Percentiles rank a stretch among this genome's conserved stretches.
Evolutionary conservation across 1,284 basidiomycete genomes (phyloP).

Genomic region (Inonotus hispidus): DNA sequence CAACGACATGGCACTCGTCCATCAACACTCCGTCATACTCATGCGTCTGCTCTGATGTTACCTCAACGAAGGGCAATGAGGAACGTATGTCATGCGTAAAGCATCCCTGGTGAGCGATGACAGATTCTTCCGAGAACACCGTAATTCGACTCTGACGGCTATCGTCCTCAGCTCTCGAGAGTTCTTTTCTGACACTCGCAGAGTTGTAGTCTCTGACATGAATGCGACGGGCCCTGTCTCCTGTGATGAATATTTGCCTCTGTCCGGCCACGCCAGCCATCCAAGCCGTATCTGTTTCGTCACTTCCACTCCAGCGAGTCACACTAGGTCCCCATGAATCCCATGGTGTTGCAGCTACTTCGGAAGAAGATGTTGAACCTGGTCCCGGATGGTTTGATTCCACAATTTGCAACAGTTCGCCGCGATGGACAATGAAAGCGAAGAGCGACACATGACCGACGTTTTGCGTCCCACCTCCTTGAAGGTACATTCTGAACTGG

Average conservation of each 20-base stretch:
- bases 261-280: constrained; percentile 46
- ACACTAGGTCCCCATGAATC: constrained; percentile 37
- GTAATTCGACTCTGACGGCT: background rate
- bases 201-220: constrained; percentile 38
- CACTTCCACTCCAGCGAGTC: constrained; percentile 40
- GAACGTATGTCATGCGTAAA: constrained; percentile 24
- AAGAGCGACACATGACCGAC: constrained; percentile 28
- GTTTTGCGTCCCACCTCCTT: background rate
- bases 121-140: constrained; percentile 4
- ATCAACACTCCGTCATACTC: constrained; percentile 39
- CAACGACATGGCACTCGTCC: constrained; percentile 45
- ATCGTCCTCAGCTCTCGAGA: background rate
- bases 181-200: background rate
- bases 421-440: constrained; percentile 35
- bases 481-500: constrained; percentile 18
- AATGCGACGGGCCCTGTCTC: constrained; percentile 21
- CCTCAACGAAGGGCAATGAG: constrained; percentile 33
- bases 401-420: constrained; percentile 22
- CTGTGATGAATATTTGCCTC: constrained; percentile 32
- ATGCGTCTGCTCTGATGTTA: constrained; percentile 26
- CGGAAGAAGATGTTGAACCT: background rate
- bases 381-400: background rate
- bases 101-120: constrained; percentile 14
- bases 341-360: constrained; percentile 30
- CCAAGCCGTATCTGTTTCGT: constrained; percentile 37